A percentile compares a stretch with the other conserved stretches of the same genome.
Conservation (phyloP, 805 yeast species). For the Candida ulmi region DNA sequence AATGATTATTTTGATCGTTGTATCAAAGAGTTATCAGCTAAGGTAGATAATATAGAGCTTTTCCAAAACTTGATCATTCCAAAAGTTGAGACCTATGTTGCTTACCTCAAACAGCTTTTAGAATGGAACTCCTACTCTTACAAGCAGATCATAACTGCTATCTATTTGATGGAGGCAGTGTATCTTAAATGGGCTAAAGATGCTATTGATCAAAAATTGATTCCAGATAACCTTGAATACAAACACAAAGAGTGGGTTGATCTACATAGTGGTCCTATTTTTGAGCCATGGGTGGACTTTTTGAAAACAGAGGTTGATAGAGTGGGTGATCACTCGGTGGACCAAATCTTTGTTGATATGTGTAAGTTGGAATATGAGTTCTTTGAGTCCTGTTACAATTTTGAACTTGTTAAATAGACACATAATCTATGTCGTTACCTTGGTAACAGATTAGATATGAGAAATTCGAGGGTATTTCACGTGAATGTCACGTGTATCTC, state of each 20-base stretch:
- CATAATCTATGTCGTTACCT: no score
- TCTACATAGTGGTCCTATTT: slow-evolving; percentile 44
- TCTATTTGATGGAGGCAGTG: slow-evolving; percentile 44
- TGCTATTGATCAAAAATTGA: slow-evolving; percentile 24
- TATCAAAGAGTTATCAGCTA: slow-evolving; percentile 19
- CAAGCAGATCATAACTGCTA: slow-evolving; percentile 36
- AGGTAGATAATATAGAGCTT: slow-evolving; percentile 13
- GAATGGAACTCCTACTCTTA: slow-evolving; percentile 26
- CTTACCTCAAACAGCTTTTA: slow-evolving; percentile 27
- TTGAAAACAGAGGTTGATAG: slow-evolving; percentile 37
- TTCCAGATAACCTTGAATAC: slow-evolving; percentile 31
- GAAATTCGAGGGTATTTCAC: no score
- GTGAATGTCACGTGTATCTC: no score
- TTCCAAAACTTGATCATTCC: slow-evolving; percentile 20
- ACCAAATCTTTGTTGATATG: slow-evolving; percentile 28
- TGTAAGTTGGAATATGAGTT: slow-evolving; percentile 38
- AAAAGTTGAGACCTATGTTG: slow-evolving; percentile 33
- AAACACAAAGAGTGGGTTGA: slow-evolving; percentile 47
- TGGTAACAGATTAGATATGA: no score
- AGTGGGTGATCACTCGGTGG: slow-evolving; percentile 25
- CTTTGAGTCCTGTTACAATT: slow-evolving; percentile 42
- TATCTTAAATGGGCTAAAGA: slow-evolving; percentile 49
- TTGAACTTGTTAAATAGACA: background rate
- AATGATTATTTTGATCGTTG: slow-evolving; percentile 40
- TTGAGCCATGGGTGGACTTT: slow-evolving; percentile 43